These are phyloP conservation scores for Ligustrum vulgare DNA, from an alignment of 257 asterid species.

Conservation along the genomic window DNA sequence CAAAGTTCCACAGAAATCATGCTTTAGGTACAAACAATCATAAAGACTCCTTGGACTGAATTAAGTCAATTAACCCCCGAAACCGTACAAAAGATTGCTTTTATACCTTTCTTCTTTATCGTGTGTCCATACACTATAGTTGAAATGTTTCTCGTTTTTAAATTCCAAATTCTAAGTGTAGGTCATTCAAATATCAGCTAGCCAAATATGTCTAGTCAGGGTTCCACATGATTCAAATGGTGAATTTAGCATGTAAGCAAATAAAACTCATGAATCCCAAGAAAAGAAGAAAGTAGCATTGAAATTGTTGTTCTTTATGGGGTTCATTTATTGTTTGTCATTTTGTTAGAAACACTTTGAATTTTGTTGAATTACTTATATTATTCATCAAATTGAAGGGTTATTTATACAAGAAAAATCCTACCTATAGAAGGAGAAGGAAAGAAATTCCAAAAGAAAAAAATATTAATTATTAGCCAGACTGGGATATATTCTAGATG, in stretches of 20 bases:
- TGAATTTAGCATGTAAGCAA: background rate
- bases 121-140: background rate
- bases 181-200: background rate
- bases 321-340: too few relatives aligned
- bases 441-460: too few relatives aligned
- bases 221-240: background rate
- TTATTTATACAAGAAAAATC: too few relatives aligned
- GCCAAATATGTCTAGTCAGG: background rate
- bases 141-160: background rate
- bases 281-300: background rate
- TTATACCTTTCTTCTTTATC: background rate
- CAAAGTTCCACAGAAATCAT: background rate
- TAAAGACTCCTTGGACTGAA: background rate
- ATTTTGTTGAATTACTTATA: too few relatives aligned
- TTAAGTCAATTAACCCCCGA: background rate
- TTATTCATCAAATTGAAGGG: too few relatives aligned
- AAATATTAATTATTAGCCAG: too few relatives aligned
- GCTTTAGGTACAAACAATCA: background rate
- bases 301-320: background rate
- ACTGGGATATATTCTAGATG: too few relatives aligned
- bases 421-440: too few relatives aligned
- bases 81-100: background rate
- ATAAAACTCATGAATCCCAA: background rate
- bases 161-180: background rate
- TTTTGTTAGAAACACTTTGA: too few relatives aligned